Conservation (phyloP, 768 basidiomycete genomes). For the Strobilomyces dryophilus region DNA sequence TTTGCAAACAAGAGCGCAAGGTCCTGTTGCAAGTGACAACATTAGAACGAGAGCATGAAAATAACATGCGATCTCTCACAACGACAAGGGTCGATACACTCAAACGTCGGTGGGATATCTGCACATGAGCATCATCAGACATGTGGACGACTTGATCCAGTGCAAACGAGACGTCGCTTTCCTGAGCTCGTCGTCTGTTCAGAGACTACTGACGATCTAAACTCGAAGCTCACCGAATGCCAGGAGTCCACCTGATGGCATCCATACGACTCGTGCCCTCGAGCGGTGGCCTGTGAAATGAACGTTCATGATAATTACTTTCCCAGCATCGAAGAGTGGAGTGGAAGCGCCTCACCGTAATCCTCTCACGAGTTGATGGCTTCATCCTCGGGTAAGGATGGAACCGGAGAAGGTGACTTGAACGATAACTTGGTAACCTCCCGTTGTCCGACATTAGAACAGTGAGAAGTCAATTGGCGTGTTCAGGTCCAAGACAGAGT, state of each 20-base stretch:
- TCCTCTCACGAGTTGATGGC: neutral
- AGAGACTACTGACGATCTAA: neutral
- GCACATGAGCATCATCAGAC: neutral
- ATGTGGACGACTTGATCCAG: constrained; percentile 7
- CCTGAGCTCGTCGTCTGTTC: constrained; percentile 8
- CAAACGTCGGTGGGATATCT: constrained; percentile 6
- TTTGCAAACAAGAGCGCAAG: too few relatives aligned
- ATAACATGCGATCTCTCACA: constrained; percentile 11
- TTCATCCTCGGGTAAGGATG: too few relatives aligned
- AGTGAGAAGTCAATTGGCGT: neutral
- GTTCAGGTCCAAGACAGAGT: constrained; percentile 1
- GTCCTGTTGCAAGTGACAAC: too few relatives aligned
- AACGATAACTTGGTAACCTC: constrained; percentile 23
- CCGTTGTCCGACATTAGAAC: constrained; percentile 14
- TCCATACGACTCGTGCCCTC: neutral
- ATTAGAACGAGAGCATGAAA: neutral
- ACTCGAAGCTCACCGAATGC: constrained; percentile 1
- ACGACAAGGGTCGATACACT: constrained; percentile 21
- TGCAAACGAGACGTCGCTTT: neutral
- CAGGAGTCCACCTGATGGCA: neutral
- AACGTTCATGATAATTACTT: constrained; percentile 1
- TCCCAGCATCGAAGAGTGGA: constrained; percentile 1
- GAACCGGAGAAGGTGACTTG: constrained; percentile 17
- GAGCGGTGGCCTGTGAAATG: constrained; percentile 6
- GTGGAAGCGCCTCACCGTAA: constrained; percentile 16